Percentiles rank a stretch among this genome's conserved stretches.
phyloP scores from a whole-genome alignment of 345 rosid species.

The Brassica napus region Da-Ae NC_063443.1:6746001-6746500 shows the following conservation, averaged over 20 bases:
- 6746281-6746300: constrained; percentile 77
- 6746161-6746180: background rate
- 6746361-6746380: constrained; percentile 36
- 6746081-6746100: constrained; percentile 91
- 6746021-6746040: constrained; percentile 87
- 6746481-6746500: background rate
- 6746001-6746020: constrained; percentile 8
- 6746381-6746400: background rate
- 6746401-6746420: background rate
- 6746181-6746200: background rate
- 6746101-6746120: constrained; percentile 96
- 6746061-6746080: constrained; percentile 79
- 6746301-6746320: constrained; percentile 96
- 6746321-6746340: constrained; percentile 99
- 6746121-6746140: background rate
- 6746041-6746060: constrained; percentile 99
- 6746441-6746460: background rate
- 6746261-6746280: constrained; percentile 85
- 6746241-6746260: constrained; percentile 93
- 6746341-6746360: constrained; percentile 97
- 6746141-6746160: constrained; percentile 1
- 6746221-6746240: constrained; percentile 60
- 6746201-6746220: background rate
- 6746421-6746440: constrained; percentile 7
- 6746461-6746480: background rate